Percentiles rank a stretch among this genome's conserved stretches.
Evolutionary conservation across 2,329 filamentous ascomycete species (phyloP).

Genomic region (Trichocomaceae sp.): DNA sequence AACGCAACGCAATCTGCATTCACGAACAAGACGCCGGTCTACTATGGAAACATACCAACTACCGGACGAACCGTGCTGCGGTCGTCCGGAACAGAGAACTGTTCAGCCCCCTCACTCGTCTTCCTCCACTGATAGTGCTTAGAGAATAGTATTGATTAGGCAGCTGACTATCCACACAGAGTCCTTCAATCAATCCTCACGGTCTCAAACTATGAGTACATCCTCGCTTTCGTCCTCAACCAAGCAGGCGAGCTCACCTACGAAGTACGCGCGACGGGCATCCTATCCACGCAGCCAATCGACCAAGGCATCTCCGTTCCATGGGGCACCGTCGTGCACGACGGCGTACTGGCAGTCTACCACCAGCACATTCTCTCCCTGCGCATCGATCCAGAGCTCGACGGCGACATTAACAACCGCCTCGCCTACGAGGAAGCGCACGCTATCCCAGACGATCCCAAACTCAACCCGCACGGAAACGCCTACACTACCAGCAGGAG

Average conservation of each 20-base stretch:
- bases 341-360: slow-evolving; percentile 60
- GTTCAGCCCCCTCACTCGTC: not conserved
- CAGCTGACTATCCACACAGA: not conserved
- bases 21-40: slow-evolving; percentile 66
- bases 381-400: slow-evolving; percentile 59
- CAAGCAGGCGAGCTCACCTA: slow-evolving; percentile 56
- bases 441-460: slow-evolving; percentile 47
- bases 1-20: slow-evolving; percentile 60
- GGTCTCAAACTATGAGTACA: slow-evolving; percentile 64
- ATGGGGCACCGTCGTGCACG: slow-evolving; percentile 58
- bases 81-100: slow-evolving; percentile 57
- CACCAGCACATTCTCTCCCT: slow-evolving; percentile 65
- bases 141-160: too few species aligned
- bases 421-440: slow-evolving; percentile 50
- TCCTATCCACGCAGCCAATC: slow-evolving; percentile 57
- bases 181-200: slow-evolving; percentile 64
- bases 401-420: slow-evolving; percentile 47
- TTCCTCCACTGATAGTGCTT: not conserved
- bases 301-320: slow-evolving; percentile 48
- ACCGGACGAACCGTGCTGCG: slow-evolving; percentile 55
- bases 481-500: slow-evolving; percentile 43
- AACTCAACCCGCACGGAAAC: slow-evolving; percentile 46
- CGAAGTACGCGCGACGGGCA: slow-evolving; percentile 60
- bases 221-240: slow-evolving; percentile 59
- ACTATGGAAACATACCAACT: slow-evolving; percentile 65